These are phyloP conservation scores for Chloranthus sessilifolius DNA, from an alignment of 164 flowering plant genomes.

Conservation along the genomic window DNA sequence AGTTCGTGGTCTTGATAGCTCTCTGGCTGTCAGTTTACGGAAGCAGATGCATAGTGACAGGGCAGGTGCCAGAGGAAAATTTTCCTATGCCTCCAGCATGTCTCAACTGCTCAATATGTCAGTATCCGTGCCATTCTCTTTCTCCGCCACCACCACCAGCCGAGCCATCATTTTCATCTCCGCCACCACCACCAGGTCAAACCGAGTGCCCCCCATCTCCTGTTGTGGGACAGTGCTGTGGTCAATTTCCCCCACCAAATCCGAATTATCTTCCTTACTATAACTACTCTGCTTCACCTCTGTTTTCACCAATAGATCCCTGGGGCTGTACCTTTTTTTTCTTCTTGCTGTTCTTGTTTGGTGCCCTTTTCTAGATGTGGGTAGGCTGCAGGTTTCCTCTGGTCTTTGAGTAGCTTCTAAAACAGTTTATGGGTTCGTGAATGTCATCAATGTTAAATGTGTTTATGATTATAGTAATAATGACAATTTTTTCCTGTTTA, in stretches of 20 bases:
- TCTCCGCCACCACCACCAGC: slow-evolving; percentile 9
- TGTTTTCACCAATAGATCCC: neutral
- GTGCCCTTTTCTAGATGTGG: slow-evolving; percentile 1
- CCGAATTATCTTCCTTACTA: slow-evolving; percentile 12
- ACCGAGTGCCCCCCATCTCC: slow-evolving; percentile 1
- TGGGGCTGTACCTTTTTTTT: neutral
- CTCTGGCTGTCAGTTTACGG: slow-evolving; percentile 7
- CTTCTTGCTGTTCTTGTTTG: slow-evolving; percentile 1
- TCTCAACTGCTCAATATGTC: slow-evolving; percentile 5
- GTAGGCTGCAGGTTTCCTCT: neutral
- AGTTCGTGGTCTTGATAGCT: slow-evolving; percentile 6
- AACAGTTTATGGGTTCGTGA: neutral
- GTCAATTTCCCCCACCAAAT: slow-evolving; percentile 10
- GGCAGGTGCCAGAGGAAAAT: slow-evolving; percentile 1
- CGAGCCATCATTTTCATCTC: slow-evolving; percentile 5
- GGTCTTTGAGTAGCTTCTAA: neutral
- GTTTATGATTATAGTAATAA: neutral
- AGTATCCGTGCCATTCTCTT: slow-evolving; percentile 13
- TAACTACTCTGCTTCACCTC: slow-evolving; percentile 14
- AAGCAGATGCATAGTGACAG: slow-evolving; percentile 1
- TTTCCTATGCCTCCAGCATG: too few species aligned
- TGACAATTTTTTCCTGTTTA: too few species aligned
- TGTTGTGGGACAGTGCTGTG: neutral
- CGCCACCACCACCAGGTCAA: slow-evolving; percentile 11
- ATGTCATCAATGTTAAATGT: neutral